These are phyloP conservation scores for Penicillium tannophilum DNA, from an alignment of 495 filamentous ascomycete species.

Conservation along the genomic window DNA sequence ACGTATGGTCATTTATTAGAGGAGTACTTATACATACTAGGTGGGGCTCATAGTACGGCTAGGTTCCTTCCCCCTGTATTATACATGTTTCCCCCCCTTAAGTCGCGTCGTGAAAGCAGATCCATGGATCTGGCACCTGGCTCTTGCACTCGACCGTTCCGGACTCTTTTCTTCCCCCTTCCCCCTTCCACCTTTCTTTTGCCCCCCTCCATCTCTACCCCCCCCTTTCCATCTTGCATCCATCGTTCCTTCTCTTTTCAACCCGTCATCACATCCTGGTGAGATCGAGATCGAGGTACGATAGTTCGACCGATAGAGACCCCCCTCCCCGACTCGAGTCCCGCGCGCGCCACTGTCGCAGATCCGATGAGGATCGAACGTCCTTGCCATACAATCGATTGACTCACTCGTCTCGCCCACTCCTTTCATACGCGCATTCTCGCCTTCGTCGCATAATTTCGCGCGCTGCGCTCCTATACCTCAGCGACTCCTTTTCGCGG, in stretches of 20 bases:
- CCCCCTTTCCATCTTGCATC: conserved; percentile 31
- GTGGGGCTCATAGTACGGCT: background rate
- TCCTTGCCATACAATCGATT: conserved; percentile 19
- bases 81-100: conserved; percentile 17
- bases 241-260: conserved; percentile 19
- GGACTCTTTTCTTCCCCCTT: conserved; percentile 34
- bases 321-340: conserved; percentile 9
- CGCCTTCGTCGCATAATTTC: conserved; percentile 19
- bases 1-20: conserved; percentile 18
- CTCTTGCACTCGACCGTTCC: conserved; percentile 28
- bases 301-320: background rate
- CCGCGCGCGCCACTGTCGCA: conserved; percentile 28
- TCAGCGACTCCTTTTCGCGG: conserved; percentile 23
- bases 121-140: conserved; percentile 37
- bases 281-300: background rate
- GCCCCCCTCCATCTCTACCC: conserved; percentile 20
- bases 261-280: conserved; percentile 20
- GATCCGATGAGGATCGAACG: conserved; percentile 28
- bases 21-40: conserved; percentile 14
- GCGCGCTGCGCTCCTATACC: conserved; percentile 23
- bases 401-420: conserved; percentile 22
- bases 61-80: conserved; percentile 13
- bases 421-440: conserved; percentile 16
- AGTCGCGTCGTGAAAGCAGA: conserved; percentile 35
- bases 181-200: conserved; percentile 20